Evolutionary conservation across 2,329 filamentous ascomycete genomes (phyloP).

Genomic region (Seiridium cupressi): DNA sequence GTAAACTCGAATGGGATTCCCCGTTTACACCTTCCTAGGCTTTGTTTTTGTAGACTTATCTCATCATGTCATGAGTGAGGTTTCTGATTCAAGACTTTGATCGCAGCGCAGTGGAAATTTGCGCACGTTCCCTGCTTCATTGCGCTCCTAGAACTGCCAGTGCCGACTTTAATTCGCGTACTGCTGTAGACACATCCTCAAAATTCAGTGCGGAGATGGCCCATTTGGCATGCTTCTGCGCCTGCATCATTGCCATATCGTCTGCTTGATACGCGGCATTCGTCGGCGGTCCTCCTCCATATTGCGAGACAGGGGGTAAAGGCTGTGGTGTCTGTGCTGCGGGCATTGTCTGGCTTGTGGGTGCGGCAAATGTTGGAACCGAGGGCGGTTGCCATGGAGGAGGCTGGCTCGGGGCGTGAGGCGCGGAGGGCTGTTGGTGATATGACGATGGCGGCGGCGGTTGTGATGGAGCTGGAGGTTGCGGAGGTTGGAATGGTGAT

Average conservation of each 20-base stretch:
- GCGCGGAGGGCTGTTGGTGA: constrained; percentile 16
- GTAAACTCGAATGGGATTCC: too few relatives aligned
- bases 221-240: constrained; percentile 96
- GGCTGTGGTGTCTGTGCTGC: constrained; percentile 15
- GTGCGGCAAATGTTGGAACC: constrained; percentile 17
- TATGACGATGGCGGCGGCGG: constrained; percentile 6
- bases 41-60: too few relatives aligned
- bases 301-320: constrained; percentile 15
- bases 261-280: constrained; percentile 53
- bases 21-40: too few relatives aligned
- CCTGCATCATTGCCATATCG: constrained; percentile 68
- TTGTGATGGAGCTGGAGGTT: constrained; percentile 12
- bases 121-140: constrained; percentile 25
- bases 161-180: constrained; percentile 78
- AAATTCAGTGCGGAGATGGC: constrained; percentile 96
- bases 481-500: constrained; percentile 14
- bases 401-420: constrained; percentile 10
- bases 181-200: constrained; percentile 87
- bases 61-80: too few relatives aligned
- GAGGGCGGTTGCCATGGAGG: constrained; percentile 12
- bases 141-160: constrained; percentile 67
- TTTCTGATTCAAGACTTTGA: too few relatives aligned
- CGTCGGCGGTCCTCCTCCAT: constrained; percentile 18
- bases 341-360: constrained; percentile 9
- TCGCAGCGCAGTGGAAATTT: too few relatives aligned